These are phyloP conservation scores for Annulohypoxylon truncatum DNA, from an alignment of 2,329 filamentous ascomycete species.

Conservation along the genomic window DNA sequence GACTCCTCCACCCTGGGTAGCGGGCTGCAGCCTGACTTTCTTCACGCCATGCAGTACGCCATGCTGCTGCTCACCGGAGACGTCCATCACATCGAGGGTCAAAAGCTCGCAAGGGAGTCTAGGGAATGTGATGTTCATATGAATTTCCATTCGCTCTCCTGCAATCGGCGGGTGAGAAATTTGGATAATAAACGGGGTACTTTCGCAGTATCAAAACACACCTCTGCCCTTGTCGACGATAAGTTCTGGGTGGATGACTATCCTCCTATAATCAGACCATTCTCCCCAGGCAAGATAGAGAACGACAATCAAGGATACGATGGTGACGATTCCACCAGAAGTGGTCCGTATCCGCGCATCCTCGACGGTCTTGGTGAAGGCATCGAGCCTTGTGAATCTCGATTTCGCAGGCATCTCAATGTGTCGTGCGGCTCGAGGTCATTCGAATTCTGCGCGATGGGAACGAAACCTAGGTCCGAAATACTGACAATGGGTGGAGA, in stretches of 20 bases:
- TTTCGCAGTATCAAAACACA: constrained; percentile 53
- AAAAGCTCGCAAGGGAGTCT: constrained; percentile 93
- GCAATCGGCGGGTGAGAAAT: constrained; percentile 42
- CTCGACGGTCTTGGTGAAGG: constrained; percentile 99
- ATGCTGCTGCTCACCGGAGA: constrained; percentile 95
- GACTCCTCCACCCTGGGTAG: constrained; percentile 77
- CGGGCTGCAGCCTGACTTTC: constrained; percentile 84
- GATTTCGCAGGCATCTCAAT: constrained; percentile 84
- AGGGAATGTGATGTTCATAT: constrained; percentile 96
- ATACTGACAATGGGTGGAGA: neutral
- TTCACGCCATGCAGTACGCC: constrained; percentile 92
- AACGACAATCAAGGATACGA: constrained; percentile 88
- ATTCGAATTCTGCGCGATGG: constrained; percentile 29
- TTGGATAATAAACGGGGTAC: constrained; percentile 16
- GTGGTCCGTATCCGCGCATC: constrained; percentile 97
- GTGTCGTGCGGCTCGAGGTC: constrained; percentile 15
- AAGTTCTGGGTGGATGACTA: constrained; percentile 89
- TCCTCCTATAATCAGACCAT: constrained; percentile 91
- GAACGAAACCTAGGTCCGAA: constrained; percentile 9
- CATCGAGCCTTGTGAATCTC: constrained; percentile 94
- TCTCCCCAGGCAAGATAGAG: constrained; percentile 92
- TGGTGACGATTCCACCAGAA: constrained; percentile 93
- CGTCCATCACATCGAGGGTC: constrained; percentile 98
- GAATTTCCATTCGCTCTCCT: constrained; percentile 98
- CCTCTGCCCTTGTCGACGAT: constrained; percentile 97